Conservation (phyloP, 257 asterid species). For the Nicotiana knightiana region DNA sequence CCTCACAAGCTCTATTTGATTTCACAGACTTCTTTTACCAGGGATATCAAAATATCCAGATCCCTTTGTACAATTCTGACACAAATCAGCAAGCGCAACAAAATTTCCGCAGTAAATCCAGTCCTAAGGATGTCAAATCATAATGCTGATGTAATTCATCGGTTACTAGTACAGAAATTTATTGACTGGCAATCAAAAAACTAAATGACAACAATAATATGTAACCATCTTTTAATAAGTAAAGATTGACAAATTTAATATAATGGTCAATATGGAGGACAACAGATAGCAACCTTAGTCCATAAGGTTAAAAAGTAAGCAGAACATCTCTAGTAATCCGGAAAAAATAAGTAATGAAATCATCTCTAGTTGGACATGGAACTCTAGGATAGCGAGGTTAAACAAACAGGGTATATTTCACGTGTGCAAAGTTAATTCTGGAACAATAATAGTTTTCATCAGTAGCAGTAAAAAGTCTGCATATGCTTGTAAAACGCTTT, state of each 20-base stretch:
- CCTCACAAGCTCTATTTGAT: not conserved
- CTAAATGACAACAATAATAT: not conserved
- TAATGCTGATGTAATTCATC: not conserved
- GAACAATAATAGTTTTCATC: not conserved
- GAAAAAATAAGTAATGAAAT: not conserved
- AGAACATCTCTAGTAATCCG: not conserved
- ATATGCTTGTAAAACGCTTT: conserved; percentile 3
- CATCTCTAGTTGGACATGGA: not conserved
- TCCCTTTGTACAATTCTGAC: not conserved
- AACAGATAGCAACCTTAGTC: not conserved
- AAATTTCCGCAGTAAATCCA: not conserved
- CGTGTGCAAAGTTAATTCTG: not conserved
- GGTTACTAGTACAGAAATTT: not conserved
- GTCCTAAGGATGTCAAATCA: not conserved
- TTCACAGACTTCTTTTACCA: not conserved
- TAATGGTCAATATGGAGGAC: not conserved
- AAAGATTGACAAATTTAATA: not conserved
- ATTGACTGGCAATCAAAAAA: not conserved
- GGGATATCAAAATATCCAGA: not conserved
- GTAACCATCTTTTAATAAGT: not conserved
- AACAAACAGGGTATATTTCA: not conserved
- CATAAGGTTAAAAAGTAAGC: not conserved
- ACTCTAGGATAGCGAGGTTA: not conserved
- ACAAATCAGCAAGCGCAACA: not conserved
- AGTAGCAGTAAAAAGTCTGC: not conserved